Conservation (phyloP, 768 basidiomycete genomes). For the Amanita pseudoporphyria region DNA sequence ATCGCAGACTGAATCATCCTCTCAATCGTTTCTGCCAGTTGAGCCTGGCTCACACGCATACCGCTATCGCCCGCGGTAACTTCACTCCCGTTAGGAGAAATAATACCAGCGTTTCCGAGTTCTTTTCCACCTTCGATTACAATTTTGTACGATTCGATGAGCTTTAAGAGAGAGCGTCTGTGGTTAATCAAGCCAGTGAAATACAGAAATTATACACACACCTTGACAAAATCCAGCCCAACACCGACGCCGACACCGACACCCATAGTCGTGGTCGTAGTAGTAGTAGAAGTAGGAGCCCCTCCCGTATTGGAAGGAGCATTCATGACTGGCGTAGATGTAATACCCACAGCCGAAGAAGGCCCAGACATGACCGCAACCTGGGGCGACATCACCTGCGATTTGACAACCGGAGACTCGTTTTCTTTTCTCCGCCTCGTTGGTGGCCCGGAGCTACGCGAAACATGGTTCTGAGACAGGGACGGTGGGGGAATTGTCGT, state of each 20-base stretch:
- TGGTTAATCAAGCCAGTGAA: conserved; percentile 3
- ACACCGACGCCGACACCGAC: conserved; percentile 4
- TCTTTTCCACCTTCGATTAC: conserved; percentile 21
- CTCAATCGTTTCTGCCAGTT: conserved; percentile 25
- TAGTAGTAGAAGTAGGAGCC: background rate
- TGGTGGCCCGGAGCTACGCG: background rate
- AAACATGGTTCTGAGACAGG: background rate
- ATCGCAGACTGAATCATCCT: conserved; percentile 34
- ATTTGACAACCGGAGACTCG: background rate
- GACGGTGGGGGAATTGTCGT: conserved; percentile 6
- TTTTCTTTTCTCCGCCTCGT: conserved; percentile 1
- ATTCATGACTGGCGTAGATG: background rate
- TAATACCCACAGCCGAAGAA: background rate
- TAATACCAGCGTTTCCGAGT: conserved; percentile 7
- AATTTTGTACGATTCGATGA: conserved; percentile 16
- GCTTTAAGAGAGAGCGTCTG: conserved; percentile 10
- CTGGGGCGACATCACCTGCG: background rate
- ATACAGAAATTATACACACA: conserved; percentile 9
- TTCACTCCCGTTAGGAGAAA: background rate
- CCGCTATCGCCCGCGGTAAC: conserved; percentile 2
- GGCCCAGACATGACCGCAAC: background rate
- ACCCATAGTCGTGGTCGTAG: conserved; percentile 6
- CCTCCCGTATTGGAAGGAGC: background rate
- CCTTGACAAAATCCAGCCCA: conserved; percentile 22
- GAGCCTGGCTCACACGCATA: background rate